Percentiles rank a stretch among this genome's conserved stretches.
phyloP scores from a whole-genome alignment of 257 asterid species.

The Nicotiana attenuata region DNA sequence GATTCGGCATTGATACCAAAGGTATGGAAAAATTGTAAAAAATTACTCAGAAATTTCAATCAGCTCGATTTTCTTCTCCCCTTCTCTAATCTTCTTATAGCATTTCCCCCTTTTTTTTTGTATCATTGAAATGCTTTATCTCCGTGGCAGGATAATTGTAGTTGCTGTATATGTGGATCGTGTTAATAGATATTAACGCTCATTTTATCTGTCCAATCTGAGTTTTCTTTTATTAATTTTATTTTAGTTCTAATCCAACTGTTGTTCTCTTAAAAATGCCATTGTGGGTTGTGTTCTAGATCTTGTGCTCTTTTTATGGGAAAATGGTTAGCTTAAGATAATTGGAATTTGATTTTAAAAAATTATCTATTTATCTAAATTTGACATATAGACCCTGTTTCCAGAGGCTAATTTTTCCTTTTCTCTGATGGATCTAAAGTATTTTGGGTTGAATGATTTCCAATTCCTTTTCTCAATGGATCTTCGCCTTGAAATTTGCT shows the following conservation, averaged over 20 bases:
- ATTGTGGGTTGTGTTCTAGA: background rate
- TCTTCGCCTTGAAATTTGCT: background rate
- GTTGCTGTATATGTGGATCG: background rate
- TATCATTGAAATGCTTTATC: background rate
- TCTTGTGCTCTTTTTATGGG: background rate
- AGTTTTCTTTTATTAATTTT: background rate
- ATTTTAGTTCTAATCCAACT: background rate
- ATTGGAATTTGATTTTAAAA: background rate
- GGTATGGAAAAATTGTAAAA: background rate
- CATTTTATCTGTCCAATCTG: background rate
- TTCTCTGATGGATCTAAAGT: background rate
- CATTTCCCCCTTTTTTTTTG: background rate
- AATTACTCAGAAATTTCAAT: background rate
- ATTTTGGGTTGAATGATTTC: background rate
- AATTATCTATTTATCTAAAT: background rate
- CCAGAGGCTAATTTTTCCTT: background rate
- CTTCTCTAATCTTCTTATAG: background rate
- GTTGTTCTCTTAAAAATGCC: background rate
- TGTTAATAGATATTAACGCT: background rate
- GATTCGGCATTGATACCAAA: background rate
- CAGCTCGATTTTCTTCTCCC: background rate
- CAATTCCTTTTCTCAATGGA: background rate
- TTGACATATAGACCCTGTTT: background rate
- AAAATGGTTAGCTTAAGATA: background rate
- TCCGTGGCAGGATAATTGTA: background rate